Base-by-base conservation (phyloP, 116 monocot genomes). In the Posidonia oceanica region DNA sequence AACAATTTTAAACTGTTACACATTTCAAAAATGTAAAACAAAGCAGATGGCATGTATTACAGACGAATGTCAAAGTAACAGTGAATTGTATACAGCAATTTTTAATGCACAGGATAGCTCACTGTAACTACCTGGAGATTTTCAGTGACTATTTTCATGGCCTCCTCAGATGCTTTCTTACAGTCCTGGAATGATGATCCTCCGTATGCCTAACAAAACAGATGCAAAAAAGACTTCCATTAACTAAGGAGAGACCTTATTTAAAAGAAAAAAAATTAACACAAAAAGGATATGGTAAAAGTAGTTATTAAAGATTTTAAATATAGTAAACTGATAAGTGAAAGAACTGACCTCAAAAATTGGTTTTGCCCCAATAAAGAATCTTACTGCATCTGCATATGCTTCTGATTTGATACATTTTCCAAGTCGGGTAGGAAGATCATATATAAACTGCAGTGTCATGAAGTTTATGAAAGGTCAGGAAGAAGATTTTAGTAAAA, bases 301-400 rank as follows among this genome's bases (percentile, higher is more conserved):
- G 12, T 12, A 48, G 5, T 48, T 48, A 48, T 10, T 10, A 48
- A 48, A 12, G 48, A 7, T 12, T 12, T 48, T 0, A 48, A 48
- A 48, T 48, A 48, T 1, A 48, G 8, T 48, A 48, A 7, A 48
- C 75, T 17, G 41, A 40, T 36, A 66, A 38, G 23, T 71, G 4
- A 70, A 69, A 61, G 39, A 52, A 14, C 65, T 8, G 62, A 96
- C 96, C 91, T 98, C 82, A 80, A 98, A 98, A 70, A 98, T 86
- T 40, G 97, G 97, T 61, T 84, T 98, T 38, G 97, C 87, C 75
- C 97, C 97, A 70, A 80, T 90, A 70, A 92, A 98, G 79, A 85
- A 87, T 59, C 82, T 87, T 67, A 98, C 97, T 60, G 93, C 97
- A 83, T 98, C 93, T n/a, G 93, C 83, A 87, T 98, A 98, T 71